Percentiles rank a stretch among this genome's conserved stretches.
Conservation (phyloP, 768 basidiomycete genomes). For the Saitozyma sp. region DNA sequence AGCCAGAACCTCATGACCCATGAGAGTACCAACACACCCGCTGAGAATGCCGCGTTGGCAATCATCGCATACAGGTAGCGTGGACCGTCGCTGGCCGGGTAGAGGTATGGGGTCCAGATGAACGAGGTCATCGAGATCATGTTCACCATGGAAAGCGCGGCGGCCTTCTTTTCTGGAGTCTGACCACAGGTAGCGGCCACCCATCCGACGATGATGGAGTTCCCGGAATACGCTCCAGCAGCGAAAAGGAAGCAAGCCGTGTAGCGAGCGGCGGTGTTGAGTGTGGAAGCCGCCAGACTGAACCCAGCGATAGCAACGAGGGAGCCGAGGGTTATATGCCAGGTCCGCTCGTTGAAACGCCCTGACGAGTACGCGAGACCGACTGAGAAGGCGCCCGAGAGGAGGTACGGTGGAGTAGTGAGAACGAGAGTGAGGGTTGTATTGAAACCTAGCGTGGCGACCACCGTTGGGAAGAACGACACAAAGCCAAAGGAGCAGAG, state of each 20-base stretch:
- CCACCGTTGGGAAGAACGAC: constrained; percentile 20
- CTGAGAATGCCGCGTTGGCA: constrained; percentile 12
- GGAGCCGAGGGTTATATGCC: constrained; percentile 16
- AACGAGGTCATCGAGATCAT: constrained; percentile 8
- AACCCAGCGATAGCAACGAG: constrained; percentile 15
- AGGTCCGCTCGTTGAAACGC: constrained; percentile 15
- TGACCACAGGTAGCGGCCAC: constrained; percentile 15
- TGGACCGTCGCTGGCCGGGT: constrained; percentile 13
- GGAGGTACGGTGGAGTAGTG: constrained; percentile 18
- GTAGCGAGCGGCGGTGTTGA: constrained; percentile 15
- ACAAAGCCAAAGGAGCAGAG: constrained; percentile 12
- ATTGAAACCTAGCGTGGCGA: constrained; percentile 14
- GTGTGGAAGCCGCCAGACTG: constrained; percentile 6
- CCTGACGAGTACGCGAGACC: constrained; percentile 13
- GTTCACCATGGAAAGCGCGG: constrained; percentile 17
- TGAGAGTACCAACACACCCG: constrained; percentile 3
- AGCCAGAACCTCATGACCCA: constrained; percentile 10
- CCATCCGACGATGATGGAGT: constrained; percentile 15
- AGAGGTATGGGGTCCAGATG: constrained; percentile 23
- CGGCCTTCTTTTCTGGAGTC: constrained; percentile 14
- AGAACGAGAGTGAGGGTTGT: constrained; percentile 15
- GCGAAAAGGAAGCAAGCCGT: constrained; percentile 16
- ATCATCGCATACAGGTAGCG: constrained; percentile 7
- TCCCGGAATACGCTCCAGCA: constrained; percentile 3
- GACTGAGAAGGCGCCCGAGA: constrained; percentile 2